A percentile compares a stretch with the other conserved stretches of the same genome.
phyloP scores from a whole-genome alignment of 1,284 basidiomycete genomes.

The Ganoderma multipileum region DNA sequence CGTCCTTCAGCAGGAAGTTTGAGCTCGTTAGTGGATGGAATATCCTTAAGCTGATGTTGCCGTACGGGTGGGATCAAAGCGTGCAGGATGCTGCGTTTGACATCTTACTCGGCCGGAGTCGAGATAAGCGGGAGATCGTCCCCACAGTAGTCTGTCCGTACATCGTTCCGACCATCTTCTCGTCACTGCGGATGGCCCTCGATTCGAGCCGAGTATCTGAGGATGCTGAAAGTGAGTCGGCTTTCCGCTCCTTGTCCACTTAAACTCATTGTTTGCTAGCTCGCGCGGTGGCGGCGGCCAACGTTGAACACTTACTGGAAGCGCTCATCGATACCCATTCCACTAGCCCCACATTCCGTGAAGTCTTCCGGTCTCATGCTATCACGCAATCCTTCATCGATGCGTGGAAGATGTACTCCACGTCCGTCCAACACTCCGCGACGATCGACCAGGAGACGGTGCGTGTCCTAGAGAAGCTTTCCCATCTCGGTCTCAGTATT shows the following conservation, averaged over 20 bases:
- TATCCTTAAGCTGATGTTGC: conserved; percentile 68
- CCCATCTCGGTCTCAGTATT: conserved; percentile 69
- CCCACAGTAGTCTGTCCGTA: conserved; percentile 61
- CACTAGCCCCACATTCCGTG: conserved; percentile 67
- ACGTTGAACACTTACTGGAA: conserved; percentile 68
- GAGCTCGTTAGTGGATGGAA: conserved; percentile 82
- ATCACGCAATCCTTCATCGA: conserved; percentile 70
- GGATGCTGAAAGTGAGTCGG: conserved; percentile 20
- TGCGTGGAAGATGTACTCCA: conserved; percentile 63
- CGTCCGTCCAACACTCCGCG: conserved; percentile 44
- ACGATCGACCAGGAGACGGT: conserved; percentile 53
- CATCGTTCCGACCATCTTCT: conserved; percentile 73
- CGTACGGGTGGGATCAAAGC: conserved; percentile 65
- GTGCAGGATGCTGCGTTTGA: conserved; percentile 74
- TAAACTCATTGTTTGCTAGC: background rate
- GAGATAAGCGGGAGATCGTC: conserved; percentile 27
- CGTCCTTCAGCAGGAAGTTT: conserved; percentile 74
- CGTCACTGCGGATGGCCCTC: conserved; percentile 56
- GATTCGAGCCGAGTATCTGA: conserved; percentile 28
- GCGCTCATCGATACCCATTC: conserved; percentile 70
- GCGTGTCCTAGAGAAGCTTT: conserved; percentile 70
- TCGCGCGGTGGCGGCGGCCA: conserved; percentile 42
- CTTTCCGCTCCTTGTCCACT: no score
- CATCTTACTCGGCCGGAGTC: conserved; percentile 59
- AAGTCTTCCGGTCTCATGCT: conserved; percentile 74